Evolutionary conservation across 306 rosid species (phyloP).

Genomic region (Fagus sylvatica): DNA sequence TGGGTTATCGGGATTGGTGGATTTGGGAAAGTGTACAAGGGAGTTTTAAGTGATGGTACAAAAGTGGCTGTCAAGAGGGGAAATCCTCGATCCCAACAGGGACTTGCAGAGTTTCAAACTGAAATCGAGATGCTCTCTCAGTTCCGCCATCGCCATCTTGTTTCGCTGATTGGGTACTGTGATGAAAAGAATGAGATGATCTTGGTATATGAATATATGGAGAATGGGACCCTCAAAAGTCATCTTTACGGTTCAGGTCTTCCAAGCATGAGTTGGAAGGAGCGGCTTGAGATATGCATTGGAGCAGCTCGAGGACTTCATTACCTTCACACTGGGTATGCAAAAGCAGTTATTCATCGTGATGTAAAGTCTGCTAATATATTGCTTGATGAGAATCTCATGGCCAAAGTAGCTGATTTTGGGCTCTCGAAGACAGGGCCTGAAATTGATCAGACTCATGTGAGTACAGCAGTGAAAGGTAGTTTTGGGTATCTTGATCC

Average conservation of each 20-base stretch:
- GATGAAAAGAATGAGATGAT: conserved; percentile 92
- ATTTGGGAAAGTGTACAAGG: conserved; percentile 85
- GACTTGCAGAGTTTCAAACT: conserved; percentile 77
- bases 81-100: conserved; percentile 81
- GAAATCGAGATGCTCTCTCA: conserved; percentile 90
- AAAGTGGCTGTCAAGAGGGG: conserved; percentile 94
- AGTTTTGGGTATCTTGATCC: conserved; percentile 94
- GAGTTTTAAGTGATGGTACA: conserved; percentile 66
- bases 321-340: conserved; percentile 90
- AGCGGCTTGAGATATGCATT: conserved; percentile 82
- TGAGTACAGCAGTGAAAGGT: conserved; percentile 86
- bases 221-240: conserved; percentile 82
- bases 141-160: conserved; percentile 92
- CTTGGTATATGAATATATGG: conserved; percentile 88
- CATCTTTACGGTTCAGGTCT: conserved; percentile 77
- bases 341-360: conserved; percentile 88
- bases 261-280: conserved; percentile 80
- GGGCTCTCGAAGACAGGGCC: conserved; percentile 86
- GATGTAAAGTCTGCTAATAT: conserved; percentile 91
- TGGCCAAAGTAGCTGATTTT: conserved; percentile 94
- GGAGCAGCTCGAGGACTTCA: conserved; percentile 96
- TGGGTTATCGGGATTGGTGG: conserved; percentile 86
- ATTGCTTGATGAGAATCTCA: conserved; percentile 82
- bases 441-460: conserved; percentile 83
- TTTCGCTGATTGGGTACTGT: conserved; percentile 85